Base-by-base conservation (phyloP, 352 stramenopile species). In the Globisporangium cystogenes region DNA sequence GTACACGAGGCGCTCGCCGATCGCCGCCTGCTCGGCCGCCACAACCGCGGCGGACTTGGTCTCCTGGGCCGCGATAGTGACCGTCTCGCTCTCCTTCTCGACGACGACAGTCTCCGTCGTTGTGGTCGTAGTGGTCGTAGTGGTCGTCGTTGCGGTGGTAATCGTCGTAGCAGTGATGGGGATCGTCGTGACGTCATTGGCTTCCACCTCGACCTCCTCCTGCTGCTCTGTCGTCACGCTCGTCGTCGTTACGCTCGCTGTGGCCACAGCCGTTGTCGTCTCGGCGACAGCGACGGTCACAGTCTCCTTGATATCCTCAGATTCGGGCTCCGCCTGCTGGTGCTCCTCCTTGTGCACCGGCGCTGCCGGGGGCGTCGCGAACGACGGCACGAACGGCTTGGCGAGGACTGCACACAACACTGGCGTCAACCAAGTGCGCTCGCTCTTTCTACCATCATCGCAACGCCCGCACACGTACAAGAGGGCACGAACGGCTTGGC, bases 1-100 rank as follows among this genome's bases (percentile, higher is more conserved):
- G 65, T 89, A 92, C 44, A 86, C 70, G 61, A 89, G 80, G 40
- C 78, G 76, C 48, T 73, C 72, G 12, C 60, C 57, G 36, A 79
- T 81, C 51, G 71, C 65, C 24, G 59, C 58, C 53, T 78, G 59
- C 51, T 80, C 59, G 4, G 73, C 58, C 16, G 64, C 69, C 33
- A 68, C 60, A n/a, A 64, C 62, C 3, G 52, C 53, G 23, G 74
- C 50, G 4, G 33, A 3, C 23, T 64, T 56, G 7, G 10, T 29
- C 7, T 64, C 59, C 23, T 48, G 47, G 2, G 42, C 14, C 7
- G 33, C 44, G 50, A 54, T 40, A 16, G 45, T 15, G 18, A 11
- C 21, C n/a, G 21, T 2, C 24, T 37, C 31, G 35, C 7, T 33
- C 7, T 37, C 16, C 43, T 12, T 40, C 20, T 58, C 52, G 1